Evolutionary conservation across 305 asterid genomes (phyloP).

Genomic region (Fraxinus xanthoxyloides): DNA sequence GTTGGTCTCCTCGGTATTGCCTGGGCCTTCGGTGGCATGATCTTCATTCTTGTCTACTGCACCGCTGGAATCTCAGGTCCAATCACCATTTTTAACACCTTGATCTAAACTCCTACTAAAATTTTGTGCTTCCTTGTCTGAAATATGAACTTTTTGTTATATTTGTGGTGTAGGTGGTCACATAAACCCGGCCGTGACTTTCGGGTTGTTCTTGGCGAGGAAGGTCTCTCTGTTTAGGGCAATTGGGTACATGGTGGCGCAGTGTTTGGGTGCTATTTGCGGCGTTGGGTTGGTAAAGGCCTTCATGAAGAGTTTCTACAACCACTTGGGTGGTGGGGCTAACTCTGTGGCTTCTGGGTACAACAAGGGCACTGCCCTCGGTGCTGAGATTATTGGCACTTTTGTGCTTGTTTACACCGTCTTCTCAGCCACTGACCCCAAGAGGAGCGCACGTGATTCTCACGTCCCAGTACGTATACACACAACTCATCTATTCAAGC

Average conservation of each 20-base stretch:
- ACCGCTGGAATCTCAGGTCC: conserved; percentile 84
- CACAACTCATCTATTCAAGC: background rate
- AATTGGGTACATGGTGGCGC: conserved; percentile 56
- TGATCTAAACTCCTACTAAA: background rate
- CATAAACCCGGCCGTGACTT: conserved; percentile 93
- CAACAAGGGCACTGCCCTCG: conserved; percentile 69
- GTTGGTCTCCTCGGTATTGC: conserved; percentile 83
- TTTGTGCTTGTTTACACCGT: conserved; percentile 80
- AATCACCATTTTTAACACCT: background rate
- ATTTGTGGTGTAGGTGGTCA: conserved; percentile 58
- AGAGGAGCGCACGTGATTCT: conserved; percentile 86
- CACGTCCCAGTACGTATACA: conserved; percentile 61
- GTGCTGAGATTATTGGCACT: conserved; percentile 81
- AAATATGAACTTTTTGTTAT: background rate
- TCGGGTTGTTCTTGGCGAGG: conserved; percentile 70
- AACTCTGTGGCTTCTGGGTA: conserved; percentile 49
- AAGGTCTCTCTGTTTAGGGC: conserved; percentile 70
- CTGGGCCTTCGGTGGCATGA: conserved; percentile 95
- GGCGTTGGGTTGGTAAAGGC: conserved; percentile 84
- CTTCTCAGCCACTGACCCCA: conserved; percentile 89
- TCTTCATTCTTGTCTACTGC: conserved; percentile 84
- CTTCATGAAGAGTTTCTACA: conserved; percentile 57
- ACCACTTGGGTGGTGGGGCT: conserved; percentile 61
- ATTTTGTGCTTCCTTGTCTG: background rate
- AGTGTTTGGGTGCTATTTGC: conserved; percentile 68